Evolutionary conservation across 2,329 filamentous ascomycete genomes (phyloP), one percentile per base, ranked within the genome.

Genomic region (Magnaporthales sp.): DNA sequence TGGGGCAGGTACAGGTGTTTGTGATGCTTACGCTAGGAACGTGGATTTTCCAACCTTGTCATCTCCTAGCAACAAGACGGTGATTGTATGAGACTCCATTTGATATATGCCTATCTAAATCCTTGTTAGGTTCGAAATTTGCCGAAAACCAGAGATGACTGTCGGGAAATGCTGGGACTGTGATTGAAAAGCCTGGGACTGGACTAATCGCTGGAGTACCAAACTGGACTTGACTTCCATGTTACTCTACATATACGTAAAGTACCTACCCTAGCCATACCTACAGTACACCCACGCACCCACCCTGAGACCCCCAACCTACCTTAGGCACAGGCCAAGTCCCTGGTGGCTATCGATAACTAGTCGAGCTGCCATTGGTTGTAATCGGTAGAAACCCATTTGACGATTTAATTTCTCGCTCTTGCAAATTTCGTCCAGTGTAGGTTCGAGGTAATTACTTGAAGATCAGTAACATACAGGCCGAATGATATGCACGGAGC

Each of bases 31-130:
- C 86, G 85, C 86, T 71, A 88, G 73, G 73, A 88, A 87, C 0
- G 82, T 86, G 26, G 84, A 85, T 75, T 88, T 89, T 66, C 86
- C 86, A 69, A 84, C 84, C 71, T 79, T 79, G 68, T 83, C 80
- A 74, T 88, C 85, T 32, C 86, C 86, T n/a, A 88, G 76, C 24
- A 88, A 74, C 30, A 88, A 74, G 15, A 88, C 77, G n/a, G 78
- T 84, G 71, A 86, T 77, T 63, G 77, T 77, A 66, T 81, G 75
- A 51, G 77, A 70, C 65, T 86, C 82, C 81, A 84, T 84, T 6
- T 46, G 38, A 46, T 46, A 19, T n/a, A 2, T 38, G 38, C 15
- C 38, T n/a, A 2, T 1, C 38, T 46, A 46, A 19, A 46, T n/a
- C 7, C 19, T 46, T 46, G 7, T 46, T 3, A 10, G 38, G 5